Conservation (phyloP, 106 monocot species). For the Gastrodia elata region DNA sequence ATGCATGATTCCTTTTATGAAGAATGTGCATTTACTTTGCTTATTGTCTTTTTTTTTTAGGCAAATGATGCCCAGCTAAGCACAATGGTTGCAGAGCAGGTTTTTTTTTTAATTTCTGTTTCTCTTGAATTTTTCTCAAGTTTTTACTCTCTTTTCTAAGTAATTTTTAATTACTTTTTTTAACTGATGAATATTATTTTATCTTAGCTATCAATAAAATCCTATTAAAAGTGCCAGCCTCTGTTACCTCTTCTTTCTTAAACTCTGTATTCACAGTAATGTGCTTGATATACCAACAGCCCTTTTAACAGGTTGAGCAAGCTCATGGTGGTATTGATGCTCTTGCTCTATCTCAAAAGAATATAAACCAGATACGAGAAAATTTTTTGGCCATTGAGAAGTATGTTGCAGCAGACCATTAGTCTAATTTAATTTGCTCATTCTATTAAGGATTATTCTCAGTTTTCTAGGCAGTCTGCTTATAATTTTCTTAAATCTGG, state of each 20-base stretch:
- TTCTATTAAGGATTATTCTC: background rate
- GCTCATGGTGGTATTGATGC: conserved; percentile 89
- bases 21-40: background rate
- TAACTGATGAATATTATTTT: background rate
- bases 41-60: conserved; percentile 26
- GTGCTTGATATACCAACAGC: background rate
- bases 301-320: conserved; percentile 73
- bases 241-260: background rate
- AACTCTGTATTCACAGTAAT: background rate
- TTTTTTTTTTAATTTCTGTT: conserved; percentile 13
- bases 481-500: conserved; percentile 3
- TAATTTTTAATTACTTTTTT: background rate
- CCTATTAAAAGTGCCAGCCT: background rate
- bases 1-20: background rate
- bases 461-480: conserved; percentile 4
- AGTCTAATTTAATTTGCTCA: background rate
- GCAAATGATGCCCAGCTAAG: conserved; percentile 98
- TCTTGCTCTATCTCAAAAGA: conserved; percentile 65
- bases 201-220: background rate
- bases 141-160: background rate
- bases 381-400: conserved; percentile 85
- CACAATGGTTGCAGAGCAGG: conserved; percentile 96
- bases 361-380: conserved; percentile 74
- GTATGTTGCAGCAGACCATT: conserved; percentile 25
- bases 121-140: background rate